Evolutionary conservation across 441 rosid genomes (phyloP).

Genomic region (Gossypium davidsonii): DNA sequence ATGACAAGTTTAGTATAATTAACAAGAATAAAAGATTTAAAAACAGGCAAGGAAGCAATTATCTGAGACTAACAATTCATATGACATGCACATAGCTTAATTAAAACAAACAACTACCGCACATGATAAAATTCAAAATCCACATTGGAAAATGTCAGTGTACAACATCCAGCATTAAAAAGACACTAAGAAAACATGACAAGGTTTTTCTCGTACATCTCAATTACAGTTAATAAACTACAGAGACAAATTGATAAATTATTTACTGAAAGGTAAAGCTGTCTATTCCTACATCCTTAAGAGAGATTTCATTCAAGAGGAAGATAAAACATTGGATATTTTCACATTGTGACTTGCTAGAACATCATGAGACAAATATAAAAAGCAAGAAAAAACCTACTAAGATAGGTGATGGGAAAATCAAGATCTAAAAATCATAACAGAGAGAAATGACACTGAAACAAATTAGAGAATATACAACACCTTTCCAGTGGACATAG

Average conservation of each 20-base stretch:
- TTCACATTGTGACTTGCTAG: neutral
- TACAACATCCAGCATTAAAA: neutral
- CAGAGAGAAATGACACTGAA: neutral
- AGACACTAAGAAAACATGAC: neutral
- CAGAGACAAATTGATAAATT: neutral
- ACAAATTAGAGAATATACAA: neutral
- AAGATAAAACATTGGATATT: neutral
- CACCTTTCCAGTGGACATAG: conserved; percentile 97
- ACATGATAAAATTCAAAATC: neutral
- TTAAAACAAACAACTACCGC: neutral
- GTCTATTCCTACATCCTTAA: neutral
- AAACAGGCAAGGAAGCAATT: neutral
- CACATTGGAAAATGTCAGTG: neutral
- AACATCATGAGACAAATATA: neutral
- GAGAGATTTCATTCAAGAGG: neutral
- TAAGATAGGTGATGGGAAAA: neutral
- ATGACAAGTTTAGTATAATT: neutral
- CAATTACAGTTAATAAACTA: neutral
- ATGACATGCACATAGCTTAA: neutral
- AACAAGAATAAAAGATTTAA: neutral
- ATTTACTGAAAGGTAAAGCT: neutral
- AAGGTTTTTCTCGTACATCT: neutral
- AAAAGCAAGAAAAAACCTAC: neutral
- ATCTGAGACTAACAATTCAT: neutral
- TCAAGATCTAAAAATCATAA: neutral